Evolutionary conservation across 495 filamentous ascomycete species (phyloP).

Genomic region (Penicillium atrosanguineum): DNA sequence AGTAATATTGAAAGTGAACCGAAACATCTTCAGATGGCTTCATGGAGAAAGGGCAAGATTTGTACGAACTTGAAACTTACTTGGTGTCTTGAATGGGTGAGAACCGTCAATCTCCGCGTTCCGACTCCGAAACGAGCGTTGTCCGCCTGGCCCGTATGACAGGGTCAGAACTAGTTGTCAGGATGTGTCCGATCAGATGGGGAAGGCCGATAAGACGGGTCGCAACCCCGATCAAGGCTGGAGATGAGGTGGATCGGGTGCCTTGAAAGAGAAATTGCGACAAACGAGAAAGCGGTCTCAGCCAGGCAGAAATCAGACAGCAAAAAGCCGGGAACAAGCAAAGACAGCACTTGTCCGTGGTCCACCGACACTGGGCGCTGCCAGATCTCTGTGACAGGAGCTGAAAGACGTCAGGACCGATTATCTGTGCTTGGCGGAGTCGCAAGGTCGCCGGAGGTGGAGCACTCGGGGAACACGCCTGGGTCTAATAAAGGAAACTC

Average conservation of each 20-base stretch:
- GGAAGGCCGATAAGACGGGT: background rate
- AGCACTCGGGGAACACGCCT: background rate
- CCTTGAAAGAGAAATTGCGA: background rate
- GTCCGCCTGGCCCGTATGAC: background rate
- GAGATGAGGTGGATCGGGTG: background rate
- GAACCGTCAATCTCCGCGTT: no score
- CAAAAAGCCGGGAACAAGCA: background rate
- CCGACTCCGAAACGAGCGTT: background rate
- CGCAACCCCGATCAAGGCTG: background rate
- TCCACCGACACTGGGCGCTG: background rate
- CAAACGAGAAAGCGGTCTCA: constrained; percentile 7
- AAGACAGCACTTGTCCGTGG: background rate
- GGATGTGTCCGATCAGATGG: background rate
- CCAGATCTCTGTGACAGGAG: background rate
- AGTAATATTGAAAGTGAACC: background rate
- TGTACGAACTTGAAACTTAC: background rate
- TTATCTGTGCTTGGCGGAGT: background rate
- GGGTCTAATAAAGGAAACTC: background rate
- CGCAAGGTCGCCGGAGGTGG: background rate
- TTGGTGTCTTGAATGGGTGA: background rate
- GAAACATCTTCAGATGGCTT: background rate
- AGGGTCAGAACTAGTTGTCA: background rate
- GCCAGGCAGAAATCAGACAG: background rate
- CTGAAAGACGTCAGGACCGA: background rate
- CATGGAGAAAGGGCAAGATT: background rate